phyloP scores from a whole-genome alignment of 768 basidiomycete genomes.

The Boletus rex-veris region DNA sequence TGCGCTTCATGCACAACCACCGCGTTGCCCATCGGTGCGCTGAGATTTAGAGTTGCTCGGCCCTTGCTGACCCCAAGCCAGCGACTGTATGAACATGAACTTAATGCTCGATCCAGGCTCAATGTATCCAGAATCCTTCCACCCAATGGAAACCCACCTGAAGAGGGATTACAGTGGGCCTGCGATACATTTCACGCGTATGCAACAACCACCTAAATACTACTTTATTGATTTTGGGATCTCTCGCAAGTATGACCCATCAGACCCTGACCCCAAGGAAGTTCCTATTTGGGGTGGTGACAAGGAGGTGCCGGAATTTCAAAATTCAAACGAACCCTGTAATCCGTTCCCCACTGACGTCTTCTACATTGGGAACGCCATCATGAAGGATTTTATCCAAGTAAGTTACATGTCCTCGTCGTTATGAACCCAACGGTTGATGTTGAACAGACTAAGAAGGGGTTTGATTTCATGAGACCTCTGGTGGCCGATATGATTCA shows the following conservation, averaged over 20 bases:
- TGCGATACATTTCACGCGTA: constrained; percentile 30
- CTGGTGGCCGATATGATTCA: too few relatives aligned
- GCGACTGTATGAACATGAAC: constrained; percentile 30
- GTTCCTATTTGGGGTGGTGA: constrained; percentile 39
- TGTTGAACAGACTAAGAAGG: too few relatives aligned
- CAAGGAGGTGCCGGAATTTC: constrained; percentile 39
- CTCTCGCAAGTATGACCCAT: constrained; percentile 30
- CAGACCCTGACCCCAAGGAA: constrained; percentile 26
- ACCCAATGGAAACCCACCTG: constrained; percentile 14
- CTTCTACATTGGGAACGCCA: constrained; percentile 40
- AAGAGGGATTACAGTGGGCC: constrained; percentile 17
- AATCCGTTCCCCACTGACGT: constrained; percentile 44
- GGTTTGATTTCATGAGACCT: too few relatives aligned
- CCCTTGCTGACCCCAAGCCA: not conserved
- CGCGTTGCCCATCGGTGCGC: constrained; percentile 15
- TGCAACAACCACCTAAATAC: constrained; percentile 20
- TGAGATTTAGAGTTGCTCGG: too few relatives aligned
- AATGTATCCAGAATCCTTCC: constrained; percentile 27
- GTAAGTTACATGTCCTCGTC: constrained; percentile 13
- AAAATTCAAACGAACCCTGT: constrained; percentile 18
- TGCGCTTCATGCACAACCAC: constrained; percentile 24
- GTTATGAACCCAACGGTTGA: too few relatives aligned
- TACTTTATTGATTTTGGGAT: constrained; percentile 33
- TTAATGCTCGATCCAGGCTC: constrained; percentile 30
- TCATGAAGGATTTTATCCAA: constrained; percentile 25